Evolutionary conservation across 345 rosid genomes (phyloP).

Genomic region (Bruguiera gymnorhiza): DNA sequence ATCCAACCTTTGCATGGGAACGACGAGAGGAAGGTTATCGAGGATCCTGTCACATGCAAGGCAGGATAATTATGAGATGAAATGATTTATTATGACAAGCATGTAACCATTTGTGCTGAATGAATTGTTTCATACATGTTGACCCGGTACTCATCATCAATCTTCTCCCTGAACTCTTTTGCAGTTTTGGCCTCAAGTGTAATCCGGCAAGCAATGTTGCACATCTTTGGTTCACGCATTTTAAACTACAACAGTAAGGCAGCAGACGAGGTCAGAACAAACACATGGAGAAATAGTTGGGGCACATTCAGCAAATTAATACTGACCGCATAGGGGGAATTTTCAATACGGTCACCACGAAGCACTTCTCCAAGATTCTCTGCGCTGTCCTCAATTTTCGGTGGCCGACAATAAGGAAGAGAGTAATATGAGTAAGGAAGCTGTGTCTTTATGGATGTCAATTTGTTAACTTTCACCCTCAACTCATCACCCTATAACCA

Average conservation of each 20-base stretch:
- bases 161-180: conserved; percentile 79
- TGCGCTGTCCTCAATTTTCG: conserved; percentile 75
- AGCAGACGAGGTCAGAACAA: conserved; percentile 16
- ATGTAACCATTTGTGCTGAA: background rate
- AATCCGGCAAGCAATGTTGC: conserved; percentile 54
- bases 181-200: conserved; percentile 57
- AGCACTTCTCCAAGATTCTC: conserved; percentile 99
- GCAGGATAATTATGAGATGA: conserved; percentile 23
- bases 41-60: conserved; percentile 67
- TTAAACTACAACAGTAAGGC: conserved; percentile 56
- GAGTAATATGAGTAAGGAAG: conserved; percentile 87
- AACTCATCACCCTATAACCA: conserved; percentile 62
- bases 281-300: background rate
- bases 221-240: conserved; percentile 89
- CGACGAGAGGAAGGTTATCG: conserved; percentile 92
- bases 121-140: conserved; percentile 57
- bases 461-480: conserved; percentile 85
- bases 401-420: conserved; percentile 68
- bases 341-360: conserved; percentile 94
- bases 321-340: conserved; percentile 78
- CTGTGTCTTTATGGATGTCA: conserved; percentile 89
- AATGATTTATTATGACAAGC: background rate
- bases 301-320: background rate
- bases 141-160: conserved; percentile 86
- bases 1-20: conserved; percentile 65